These are phyloP conservation scores for Penstemon newberryi DNA, from an alignment of 257 asterid genomes.

Conservation along the genomic window DNA sequence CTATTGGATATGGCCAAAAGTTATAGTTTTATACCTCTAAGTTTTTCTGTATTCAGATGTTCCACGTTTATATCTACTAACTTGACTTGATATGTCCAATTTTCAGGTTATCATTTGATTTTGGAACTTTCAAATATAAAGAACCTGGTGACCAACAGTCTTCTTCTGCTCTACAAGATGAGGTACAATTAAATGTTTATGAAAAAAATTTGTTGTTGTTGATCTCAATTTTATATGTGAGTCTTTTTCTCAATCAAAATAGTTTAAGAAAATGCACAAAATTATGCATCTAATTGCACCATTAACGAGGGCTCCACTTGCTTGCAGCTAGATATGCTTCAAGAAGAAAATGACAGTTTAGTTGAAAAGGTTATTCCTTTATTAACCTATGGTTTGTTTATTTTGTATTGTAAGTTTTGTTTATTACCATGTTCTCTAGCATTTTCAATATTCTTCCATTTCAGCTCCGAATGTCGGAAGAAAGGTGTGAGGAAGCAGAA, in stretches of 20 bases:
- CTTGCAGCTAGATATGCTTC: constrained; percentile 97
- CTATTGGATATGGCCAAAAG: neutral
- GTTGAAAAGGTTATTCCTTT: constrained; percentile 69
- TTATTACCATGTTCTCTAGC: constrained; percentile 16
- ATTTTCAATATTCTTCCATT: constrained; percentile 33
- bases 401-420: neutral
- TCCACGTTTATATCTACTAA: neutral
- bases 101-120: constrained; percentile 79
- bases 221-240: neutral
- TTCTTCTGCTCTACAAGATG: constrained; percentile 94
- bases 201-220: neutral
- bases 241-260: neutral
- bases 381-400: neutral
- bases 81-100: constrained; percentile 19
- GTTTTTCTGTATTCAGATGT: constrained; percentile 4
- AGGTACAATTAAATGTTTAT: constrained; percentile 45
- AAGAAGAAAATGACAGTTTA: constrained; percentile 91
- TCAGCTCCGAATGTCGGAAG: constrained; percentile 92
- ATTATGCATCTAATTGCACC: constrained; percentile 20
- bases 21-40: constrained; percentile 1
- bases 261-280: neutral
- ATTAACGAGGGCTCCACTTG: constrained; percentile 27
- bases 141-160: constrained; percentile 60
- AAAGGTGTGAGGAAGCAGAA: constrained; percentile 89
- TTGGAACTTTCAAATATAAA: constrained; percentile 83